Percentiles rank a stretch among this genome's conserved stretches.
Evolutionary conservation across 495 filamentous ascomycete species (phyloP).

Genomic region (Aspergillus haitiensis): DNA sequence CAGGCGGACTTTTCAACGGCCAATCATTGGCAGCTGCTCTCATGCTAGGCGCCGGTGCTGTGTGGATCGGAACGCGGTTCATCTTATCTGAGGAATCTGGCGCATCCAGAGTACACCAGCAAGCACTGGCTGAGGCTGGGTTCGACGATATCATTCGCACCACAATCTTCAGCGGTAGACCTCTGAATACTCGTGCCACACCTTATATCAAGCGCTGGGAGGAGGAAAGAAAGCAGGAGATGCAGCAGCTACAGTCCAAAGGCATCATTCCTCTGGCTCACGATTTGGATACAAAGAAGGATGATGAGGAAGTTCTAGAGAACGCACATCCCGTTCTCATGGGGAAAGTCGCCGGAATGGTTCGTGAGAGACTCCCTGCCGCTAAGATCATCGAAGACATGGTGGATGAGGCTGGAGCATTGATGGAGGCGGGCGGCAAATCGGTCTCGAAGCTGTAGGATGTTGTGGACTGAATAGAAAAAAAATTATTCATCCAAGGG

Average conservation of each 20-base stretch:
- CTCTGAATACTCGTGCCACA: conserved; percentile 88
- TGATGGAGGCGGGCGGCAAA: conserved; percentile 63
- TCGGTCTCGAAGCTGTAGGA: conserved; percentile 66
- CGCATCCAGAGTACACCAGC: conserved; percentile 90
- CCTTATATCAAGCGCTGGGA: conserved; percentile 94
- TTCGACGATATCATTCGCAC: conserved; percentile 95
- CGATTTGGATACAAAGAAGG: conserved; percentile 80
- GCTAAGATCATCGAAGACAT: conserved; percentile 95
- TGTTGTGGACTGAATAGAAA: background rate
- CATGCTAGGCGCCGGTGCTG: conserved; percentile 87
- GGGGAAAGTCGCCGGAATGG: conserved; percentile 92
- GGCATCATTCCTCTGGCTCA: conserved; percentile 90
- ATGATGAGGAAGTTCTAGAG: conserved; percentile 79
- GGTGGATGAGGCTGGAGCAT: conserved; percentile 73
- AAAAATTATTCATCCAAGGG: too few species aligned
- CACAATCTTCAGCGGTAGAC: conserved; percentile 96
- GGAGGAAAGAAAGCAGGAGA: conserved; percentile 80
- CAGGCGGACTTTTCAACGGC: conserved; percentile 91
- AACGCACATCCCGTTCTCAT: conserved; percentile 89
- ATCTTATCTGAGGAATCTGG: conserved; percentile 91
- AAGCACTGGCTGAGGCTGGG: conserved; percentile 85
- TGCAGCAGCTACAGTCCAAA: conserved; percentile 83
- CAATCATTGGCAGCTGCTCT: conserved; percentile 83
- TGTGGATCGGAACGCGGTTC: conserved; percentile 97
- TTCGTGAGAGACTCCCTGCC: conserved; percentile 86